phyloP scores from a whole-genome alignment of 306 rosid species.

The Medicago arabica region DNA sequence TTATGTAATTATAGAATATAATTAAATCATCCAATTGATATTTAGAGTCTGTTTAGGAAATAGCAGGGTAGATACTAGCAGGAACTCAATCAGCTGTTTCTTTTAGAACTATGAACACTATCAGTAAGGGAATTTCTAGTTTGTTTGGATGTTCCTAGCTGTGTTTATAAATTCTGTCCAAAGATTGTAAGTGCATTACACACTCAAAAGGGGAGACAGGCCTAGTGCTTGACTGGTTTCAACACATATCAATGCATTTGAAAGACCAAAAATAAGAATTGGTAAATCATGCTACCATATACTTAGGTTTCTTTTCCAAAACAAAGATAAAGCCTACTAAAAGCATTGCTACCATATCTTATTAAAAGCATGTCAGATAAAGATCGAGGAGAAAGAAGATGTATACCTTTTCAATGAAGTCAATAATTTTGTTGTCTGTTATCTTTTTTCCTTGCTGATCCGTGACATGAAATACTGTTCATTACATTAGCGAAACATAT shows the following conservation, averaged over 20 bases:
- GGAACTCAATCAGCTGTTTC: conserved; percentile 4
- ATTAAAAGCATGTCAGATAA: conserved; percentile 4
- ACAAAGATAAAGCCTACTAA: conserved; percentile 5
- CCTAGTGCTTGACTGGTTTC: conserved; percentile 1
- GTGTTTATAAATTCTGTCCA: conserved; percentile 10
- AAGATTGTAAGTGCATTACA: conserved; percentile 14
- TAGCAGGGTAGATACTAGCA: not conserved
- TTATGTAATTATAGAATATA: conserved; percentile 1
- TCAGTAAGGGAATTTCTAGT: not conserved
- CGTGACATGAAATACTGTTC: conserved; percentile 79
- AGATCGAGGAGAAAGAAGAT: conserved; percentile 39
- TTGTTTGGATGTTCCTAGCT: conserved; percentile 14
- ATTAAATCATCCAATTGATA: not conserved
- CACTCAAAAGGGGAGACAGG: not conserved
- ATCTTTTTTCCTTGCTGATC: conserved; percentile 84
- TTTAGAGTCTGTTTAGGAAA: not conserved
- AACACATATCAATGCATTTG: not conserved
- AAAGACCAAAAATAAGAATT: conserved; percentile 1
- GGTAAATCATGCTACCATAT: not conserved
- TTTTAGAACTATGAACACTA: conserved; percentile 3
- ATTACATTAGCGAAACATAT: conserved; percentile 41
- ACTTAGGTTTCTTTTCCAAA: not conserved
- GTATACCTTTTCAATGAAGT: conserved; percentile 77
- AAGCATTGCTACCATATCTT: conserved; percentile 18
- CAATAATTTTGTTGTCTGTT: conserved; percentile 67